Evolutionary conservation across 2,329 filamentous ascomycete genomes (phyloP), one percentile per base, ranked within the genome.

Genomic region (Lecanicillium sp.): DNA sequence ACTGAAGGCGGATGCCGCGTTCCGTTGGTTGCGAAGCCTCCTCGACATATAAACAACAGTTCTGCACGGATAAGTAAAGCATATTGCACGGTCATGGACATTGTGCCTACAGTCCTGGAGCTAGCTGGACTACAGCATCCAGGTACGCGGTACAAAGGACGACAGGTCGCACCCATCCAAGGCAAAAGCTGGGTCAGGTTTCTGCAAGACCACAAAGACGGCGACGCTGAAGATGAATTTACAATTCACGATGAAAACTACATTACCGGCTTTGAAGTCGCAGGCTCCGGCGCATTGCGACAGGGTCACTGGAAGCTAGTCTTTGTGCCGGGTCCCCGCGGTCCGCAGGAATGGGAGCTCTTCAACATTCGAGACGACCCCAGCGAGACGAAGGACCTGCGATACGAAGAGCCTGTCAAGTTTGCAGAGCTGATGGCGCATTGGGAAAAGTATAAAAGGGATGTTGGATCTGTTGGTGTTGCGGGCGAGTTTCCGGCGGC

Each of bases 1-100:
- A 66, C 63, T 3, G 62, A 68, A 36, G 65, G 72, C 9, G 71
- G 72, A 16, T 64, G 73, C 17, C 62, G 70, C 4, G 70, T 73
- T 2, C 71, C 71, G 0, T 67, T 71, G 46, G 53, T 73, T 12
- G 67, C 70, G 32, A 51, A 56, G 9, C 43, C 46, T 1, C 46
- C 15, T 15, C 33, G 37, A 9, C 15, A 20, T 14, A n/a, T n/a
- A 16, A 9, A n/a, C 8, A 14, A 8, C 15, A 29, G 14, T 2
- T 3, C 18, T 19, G 18, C 29, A 2, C 29, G 30, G 8, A 41
- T 41, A 22, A 38, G 30, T 35, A 33, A 41, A 20, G 32, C 34
- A 13, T 45, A 40, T 29, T 62, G 65, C 8, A 68, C 65, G 0
- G 65, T 68, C 32, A 68, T 68, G 65, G 65, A 57, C 11, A 29